These are phyloP conservation scores for Chlamydomonas sphaeroides DNA, from an alignment of 139 green algal species.

Conservation along the genomic window DNA sequence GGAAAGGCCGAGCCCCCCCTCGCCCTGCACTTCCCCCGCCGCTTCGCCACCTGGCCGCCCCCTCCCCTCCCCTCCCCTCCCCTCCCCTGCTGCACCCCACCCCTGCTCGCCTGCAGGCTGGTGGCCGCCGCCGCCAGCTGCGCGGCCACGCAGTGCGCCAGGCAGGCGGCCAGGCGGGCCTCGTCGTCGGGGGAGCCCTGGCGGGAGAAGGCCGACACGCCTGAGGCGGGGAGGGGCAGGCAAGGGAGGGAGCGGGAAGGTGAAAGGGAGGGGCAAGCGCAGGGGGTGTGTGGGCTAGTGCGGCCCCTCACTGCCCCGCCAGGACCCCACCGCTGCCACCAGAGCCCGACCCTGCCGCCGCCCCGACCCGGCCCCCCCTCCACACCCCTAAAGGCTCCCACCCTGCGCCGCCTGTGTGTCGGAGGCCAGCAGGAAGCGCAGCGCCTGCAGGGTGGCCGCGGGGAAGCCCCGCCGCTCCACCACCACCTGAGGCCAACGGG, in stretches of 20 bases:
- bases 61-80: neutral
- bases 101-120: neutral
- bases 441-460: constrained; percentile 51
- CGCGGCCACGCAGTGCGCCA: constrained; percentile 48
- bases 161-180: constrained; percentile 38
- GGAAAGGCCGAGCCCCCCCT: neutral
- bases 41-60: neutral
- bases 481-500: neutral
- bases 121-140: constrained; percentile 49
- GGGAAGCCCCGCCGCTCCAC: constrained; percentile 38
- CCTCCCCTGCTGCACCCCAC: too few species aligned
- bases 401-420: constrained; percentile 16
- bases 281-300: neutral
- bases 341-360: neutral
- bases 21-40: neutral
- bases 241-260: neutral
- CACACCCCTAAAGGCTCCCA: too few species aligned
- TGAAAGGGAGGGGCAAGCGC: too few species aligned
- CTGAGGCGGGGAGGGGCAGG: neutral
- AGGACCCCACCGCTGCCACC: neutral
- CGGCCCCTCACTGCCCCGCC: neutral
- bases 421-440: constrained; percentile 54
- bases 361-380: neutral
- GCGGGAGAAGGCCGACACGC: constrained; percentile 9
- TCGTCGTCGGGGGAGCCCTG: constrained; percentile 39